Evolutionary conservation across 2,329 filamentous ascomycete genomes (phyloP).

Genomic region (Fusarium torulosum): DNA sequence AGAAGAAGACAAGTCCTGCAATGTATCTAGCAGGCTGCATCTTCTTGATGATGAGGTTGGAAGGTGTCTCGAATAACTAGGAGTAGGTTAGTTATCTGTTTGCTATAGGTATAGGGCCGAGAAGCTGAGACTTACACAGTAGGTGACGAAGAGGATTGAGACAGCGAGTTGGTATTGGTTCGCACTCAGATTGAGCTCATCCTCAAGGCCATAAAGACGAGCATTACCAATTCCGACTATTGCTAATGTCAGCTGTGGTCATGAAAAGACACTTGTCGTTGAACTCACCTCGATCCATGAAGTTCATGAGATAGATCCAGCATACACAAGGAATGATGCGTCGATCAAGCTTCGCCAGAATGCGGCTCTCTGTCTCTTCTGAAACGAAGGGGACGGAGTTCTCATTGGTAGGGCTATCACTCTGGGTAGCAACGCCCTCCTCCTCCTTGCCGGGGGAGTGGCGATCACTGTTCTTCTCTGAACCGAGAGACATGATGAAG

Average conservation of each 20-base stretch:
- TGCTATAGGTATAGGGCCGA: neutral
- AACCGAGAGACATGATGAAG: slow-evolving; percentile 15
- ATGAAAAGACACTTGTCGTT: rapidly evolving
- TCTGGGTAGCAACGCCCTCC: slow-evolving; percentile 26
- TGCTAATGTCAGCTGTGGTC: neutral
- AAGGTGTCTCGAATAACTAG: slow-evolving; percentile 58
- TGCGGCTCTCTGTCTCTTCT: slow-evolving; percentile 37
- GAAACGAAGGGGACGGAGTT: slow-evolving; percentile 36
- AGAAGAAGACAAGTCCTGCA: slow-evolving; percentile 57
- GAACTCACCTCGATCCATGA: slow-evolving; percentile 52
- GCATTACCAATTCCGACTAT: slow-evolving; percentile 78
- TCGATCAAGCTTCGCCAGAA: slow-evolving; percentile 50
- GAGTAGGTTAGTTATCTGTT: neutral
- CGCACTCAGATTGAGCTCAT: slow-evolving; percentile 66
- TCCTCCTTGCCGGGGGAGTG: slow-evolving; percentile 30
- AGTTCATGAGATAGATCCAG: slow-evolving; percentile 54
- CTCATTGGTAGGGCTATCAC: slow-evolving; percentile 29
- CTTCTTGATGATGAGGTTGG: slow-evolving; percentile 54
- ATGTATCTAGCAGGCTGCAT: slow-evolving; percentile 63
- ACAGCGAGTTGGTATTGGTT: slow-evolving; percentile 70
- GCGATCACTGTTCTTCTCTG: slow-evolving; percentile 8
- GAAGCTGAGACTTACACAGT: slow-evolving; percentile 54
- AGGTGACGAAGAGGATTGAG: slow-evolving; percentile 56
- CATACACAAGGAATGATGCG: slow-evolving; percentile 52
- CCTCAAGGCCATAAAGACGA: slow-evolving; percentile 60